phyloP scores from a whole-genome alignment of 805 yeast genomes.

The Lachancea cidri region DNA sequence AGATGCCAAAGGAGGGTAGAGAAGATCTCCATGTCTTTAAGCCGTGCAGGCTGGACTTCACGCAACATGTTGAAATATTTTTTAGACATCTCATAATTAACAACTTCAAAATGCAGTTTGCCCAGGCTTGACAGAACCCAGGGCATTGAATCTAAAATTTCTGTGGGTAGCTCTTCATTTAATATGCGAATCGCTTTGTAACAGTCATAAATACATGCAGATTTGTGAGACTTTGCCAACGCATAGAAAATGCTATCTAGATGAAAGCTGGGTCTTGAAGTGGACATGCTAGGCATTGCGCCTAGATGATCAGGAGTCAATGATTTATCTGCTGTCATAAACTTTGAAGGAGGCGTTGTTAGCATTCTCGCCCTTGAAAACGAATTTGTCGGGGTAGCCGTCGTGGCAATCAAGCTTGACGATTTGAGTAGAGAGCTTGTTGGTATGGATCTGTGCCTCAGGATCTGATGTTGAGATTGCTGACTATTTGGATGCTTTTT shows the following conservation, averaged over 20 bases:
- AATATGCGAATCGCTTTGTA: constrained; percentile 70
- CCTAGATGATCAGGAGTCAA: constrained; percentile 6
- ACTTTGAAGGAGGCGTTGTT: constrained; percentile 28
- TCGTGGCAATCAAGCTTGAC: constrained; percentile 6
- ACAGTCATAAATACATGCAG: constrained; percentile 65
- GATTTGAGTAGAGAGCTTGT: constrained; percentile 9
- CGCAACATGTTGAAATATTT: constrained; percentile 58
- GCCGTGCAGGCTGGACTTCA: constrained; percentile 65
- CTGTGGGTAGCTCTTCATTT: constrained; percentile 49
- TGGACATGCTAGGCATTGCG: constrained; percentile 3
- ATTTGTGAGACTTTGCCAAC: constrained; percentile 57
- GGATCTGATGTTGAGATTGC: not conserved
- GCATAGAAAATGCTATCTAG: constrained; percentile 39
- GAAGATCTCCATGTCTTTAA: constrained; percentile 85
- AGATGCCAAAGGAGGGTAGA: constrained; percentile 93
- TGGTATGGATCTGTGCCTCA: constrained; percentile 5
- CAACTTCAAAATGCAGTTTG: constrained; percentile 77
- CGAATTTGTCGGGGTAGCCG: constrained; percentile 2
- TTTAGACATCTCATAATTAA: constrained; percentile 75
- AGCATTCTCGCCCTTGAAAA: constrained; percentile 15
- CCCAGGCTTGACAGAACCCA: constrained; percentile 84
- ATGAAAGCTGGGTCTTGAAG: constrained; percentile 10
- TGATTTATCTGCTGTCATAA: constrained; percentile 9
- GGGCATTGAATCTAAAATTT: constrained; percentile 60
- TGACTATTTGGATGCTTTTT: not conserved